Percentiles rank a stretch among this genome's conserved stretches.
Conservation (phyloP, 2,329 filamentous ascomycete species). For the Colletotrichum abscissum region DNA sequence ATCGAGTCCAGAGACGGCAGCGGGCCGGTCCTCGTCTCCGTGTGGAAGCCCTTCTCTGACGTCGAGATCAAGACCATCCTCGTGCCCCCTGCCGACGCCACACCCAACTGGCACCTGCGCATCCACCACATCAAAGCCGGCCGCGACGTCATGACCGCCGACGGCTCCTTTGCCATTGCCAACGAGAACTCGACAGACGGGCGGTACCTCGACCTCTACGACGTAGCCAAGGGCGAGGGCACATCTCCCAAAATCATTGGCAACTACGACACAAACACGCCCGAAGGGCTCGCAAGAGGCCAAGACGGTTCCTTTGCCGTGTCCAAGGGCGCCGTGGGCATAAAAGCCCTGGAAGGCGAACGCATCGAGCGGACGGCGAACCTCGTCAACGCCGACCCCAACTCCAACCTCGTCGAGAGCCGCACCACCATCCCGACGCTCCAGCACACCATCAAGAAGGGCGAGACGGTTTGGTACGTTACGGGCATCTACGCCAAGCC, state of each 20-base stretch:
- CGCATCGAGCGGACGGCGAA: constrained; percentile 64
- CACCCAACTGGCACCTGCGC: constrained; percentile 77
- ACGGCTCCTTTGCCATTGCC: constrained; percentile 79
- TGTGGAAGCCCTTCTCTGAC: constrained; percentile 78
- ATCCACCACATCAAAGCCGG: constrained; percentile 70
- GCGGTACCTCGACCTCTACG: constrained; percentile 61
- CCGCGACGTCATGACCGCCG: constrained; percentile 75
- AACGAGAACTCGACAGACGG: constrained; percentile 62
- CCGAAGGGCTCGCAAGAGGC: constrained; percentile 64
- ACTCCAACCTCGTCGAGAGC: constrained; percentile 80
- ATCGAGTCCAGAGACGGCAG: constrained; percentile 64
- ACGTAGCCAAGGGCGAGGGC: constrained; percentile 55
- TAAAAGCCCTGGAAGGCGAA: constrained; percentile 64
- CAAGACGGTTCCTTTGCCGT: constrained; percentile 65
- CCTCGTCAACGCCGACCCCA: constrained; percentile 81
- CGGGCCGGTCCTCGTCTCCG: constrained; percentile 71
- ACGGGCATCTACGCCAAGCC: constrained; percentile 79
- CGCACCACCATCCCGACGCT: constrained; percentile 78
- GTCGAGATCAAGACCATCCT: constrained; percentile 74
- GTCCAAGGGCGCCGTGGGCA: constrained; percentile 67
- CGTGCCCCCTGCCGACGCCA: constrained; percentile 67
- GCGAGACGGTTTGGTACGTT: constrained; percentile 73
- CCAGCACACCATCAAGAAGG: constrained; percentile 68
- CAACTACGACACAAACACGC: constrained; percentile 68
- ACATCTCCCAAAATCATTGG: constrained; percentile 67